Evolutionary conservation across 2,329 filamentous ascomycete genomes (phyloP).

Genomic region (Zymoseptoria passerinii): DNA sequence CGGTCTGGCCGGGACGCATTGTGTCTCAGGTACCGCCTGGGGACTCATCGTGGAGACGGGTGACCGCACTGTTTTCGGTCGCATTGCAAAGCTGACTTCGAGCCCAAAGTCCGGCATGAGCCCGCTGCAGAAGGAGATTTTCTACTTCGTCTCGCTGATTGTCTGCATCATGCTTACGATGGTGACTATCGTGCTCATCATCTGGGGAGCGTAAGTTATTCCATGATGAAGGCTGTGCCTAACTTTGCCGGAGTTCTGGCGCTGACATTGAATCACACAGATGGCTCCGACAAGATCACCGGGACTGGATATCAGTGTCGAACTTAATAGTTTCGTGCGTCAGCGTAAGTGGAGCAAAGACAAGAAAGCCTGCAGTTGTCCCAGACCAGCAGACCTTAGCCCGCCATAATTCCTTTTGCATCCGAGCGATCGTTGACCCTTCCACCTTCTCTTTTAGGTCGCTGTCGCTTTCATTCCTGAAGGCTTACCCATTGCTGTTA

Average conservation of each 20-base stretch:
- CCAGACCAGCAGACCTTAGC: too few species aligned
- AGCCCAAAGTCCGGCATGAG: slow-evolving; percentile 60
- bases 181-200: slow-evolving; percentile 48
- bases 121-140: slow-evolving; percentile 62
- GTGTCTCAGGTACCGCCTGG: slow-evolving; percentile 57
- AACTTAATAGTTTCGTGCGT: slow-evolving; percentile 66
- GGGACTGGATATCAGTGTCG: slow-evolving; percentile 63
- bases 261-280: slow-evolving; percentile 18
- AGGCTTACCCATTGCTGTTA: slow-evolving; percentile 61
- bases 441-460: too few species aligned
- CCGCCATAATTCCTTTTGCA: too few species aligned
- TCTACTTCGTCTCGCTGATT: slow-evolving; percentile 65
- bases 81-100: slow-evolving; percentile 62
- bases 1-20: slow-evolving; percentile 72
- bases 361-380: too few species aligned
- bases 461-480: slow-evolving; percentile 71
- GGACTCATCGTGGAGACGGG: slow-evolving; percentile 66
- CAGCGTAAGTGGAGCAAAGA: too few species aligned
- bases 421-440: too few species aligned
- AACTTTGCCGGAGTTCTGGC: background rate
- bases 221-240: too few species aligned
- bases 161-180: slow-evolving; percentile 58
- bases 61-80: slow-evolving; percentile 65
- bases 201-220: slow-evolving; percentile 42
- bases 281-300: slow-evolving; percentile 60